Conservation (phyloP, 1,284 basidiomycete species). For the Ustilago crameri region DNA sequence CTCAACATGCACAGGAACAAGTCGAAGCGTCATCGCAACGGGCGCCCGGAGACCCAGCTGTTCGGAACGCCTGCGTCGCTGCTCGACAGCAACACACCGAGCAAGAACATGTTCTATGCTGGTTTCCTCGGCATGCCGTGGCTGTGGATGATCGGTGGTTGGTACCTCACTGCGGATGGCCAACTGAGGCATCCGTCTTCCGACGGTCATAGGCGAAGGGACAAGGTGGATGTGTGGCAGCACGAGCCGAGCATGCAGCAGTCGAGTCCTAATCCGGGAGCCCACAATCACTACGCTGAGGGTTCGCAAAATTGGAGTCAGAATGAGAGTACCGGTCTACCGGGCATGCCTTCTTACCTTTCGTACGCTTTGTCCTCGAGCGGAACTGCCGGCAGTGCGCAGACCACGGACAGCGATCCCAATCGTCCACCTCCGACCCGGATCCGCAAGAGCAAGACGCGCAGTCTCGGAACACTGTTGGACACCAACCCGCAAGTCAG, state of each 20-base stretch:
- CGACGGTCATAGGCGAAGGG: conserved; percentile 14
- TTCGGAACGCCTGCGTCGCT: conserved; percentile 27
- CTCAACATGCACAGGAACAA: conserved; percentile 7
- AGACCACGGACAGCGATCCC: conserved; percentile 33
- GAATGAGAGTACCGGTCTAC: conserved; percentile 14
- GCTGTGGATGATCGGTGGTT: conserved; percentile 63
- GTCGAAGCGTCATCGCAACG: conserved; percentile 17
- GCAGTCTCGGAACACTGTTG: conserved; percentile 38
- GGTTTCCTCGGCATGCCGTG: conserved; percentile 63
- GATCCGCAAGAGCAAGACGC: conserved; percentile 33
- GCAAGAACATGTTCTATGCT: conserved; percentile 57
- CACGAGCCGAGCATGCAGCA: conserved; percentile 46
- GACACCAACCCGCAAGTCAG: conserved; percentile 42
- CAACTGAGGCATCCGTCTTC: conserved; percentile 26
- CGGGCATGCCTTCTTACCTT: conserved; percentile 19
- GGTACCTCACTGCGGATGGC: conserved; percentile 48
- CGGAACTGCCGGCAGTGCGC: conserved; percentile 18
- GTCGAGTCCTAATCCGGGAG: conserved; percentile 18
- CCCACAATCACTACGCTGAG: conserved; percentile 11
- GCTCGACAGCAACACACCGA: conserved; percentile 37
- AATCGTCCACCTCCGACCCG: conserved; percentile 29
- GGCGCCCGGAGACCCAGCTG: conserved; percentile 5
- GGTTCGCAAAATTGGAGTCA: conserved; percentile 9
- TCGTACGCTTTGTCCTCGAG: conserved; percentile 34
- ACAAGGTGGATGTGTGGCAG: conserved; percentile 46